These are phyloP conservation scores for Daphne laureola DNA, from an alignment of 441 rosid genomes.

Conservation along the genomic window DNA sequence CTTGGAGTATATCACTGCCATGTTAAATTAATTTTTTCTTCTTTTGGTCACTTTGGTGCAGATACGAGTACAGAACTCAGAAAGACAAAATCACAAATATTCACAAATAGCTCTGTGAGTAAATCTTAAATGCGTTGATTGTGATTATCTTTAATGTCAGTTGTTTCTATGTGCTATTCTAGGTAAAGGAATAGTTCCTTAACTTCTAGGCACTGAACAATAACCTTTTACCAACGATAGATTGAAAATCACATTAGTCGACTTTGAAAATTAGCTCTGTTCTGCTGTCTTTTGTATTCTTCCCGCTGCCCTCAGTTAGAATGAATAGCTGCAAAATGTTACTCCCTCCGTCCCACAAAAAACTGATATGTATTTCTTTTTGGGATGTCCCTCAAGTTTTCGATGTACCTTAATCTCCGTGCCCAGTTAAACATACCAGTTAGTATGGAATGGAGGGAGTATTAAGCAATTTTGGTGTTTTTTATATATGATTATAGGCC, in stretches of 20 bases:
- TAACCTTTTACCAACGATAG: too few species aligned
- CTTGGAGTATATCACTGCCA: conserved; percentile 2
- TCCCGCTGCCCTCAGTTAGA: background rate
- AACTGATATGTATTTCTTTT: too few species aligned
- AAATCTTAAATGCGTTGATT: background rate
- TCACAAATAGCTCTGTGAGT: conserved; percentile 88
- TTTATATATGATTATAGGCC: conserved; percentile 40
- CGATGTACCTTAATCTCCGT: too few species aligned
- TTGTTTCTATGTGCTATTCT: background rate
- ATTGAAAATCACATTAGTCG: too few species aligned
- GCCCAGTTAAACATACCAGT: too few species aligned
- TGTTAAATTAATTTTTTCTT: background rate
- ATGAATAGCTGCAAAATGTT: background rate
- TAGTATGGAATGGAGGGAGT: background rate
- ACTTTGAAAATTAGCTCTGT: background rate
- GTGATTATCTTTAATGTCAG: background rate
- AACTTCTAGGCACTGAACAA: too few species aligned
- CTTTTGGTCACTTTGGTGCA: conserved; percentile 21
- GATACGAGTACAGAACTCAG: conserved; percentile 75
- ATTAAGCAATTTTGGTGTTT: background rate
- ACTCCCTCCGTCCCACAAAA: too few species aligned
- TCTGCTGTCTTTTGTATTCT: background rate
- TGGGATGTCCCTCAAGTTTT: too few species aligned
- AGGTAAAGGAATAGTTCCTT: too few species aligned
- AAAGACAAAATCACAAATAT: conserved; percentile 82